Base-by-base conservation (phyloP, 1,284 basidiomycete genomes). In the Crucibulum parvulum region DNA sequence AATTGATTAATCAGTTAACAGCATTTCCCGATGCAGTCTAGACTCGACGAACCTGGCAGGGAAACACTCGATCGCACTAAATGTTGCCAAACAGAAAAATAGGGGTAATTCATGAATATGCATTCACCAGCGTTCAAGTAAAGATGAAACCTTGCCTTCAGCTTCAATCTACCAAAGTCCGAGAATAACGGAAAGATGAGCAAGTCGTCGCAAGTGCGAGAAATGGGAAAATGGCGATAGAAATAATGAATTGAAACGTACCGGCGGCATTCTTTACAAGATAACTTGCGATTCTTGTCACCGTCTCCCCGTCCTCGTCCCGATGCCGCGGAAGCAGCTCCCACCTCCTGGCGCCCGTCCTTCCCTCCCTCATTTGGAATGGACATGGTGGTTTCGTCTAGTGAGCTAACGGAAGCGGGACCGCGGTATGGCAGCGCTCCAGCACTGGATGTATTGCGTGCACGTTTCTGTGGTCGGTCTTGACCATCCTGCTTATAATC, bases 11-110 rank as follows among this genome's bases (percentile, higher is more conserved):
- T 57, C 37, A 53, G 46, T 62, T 51, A 58, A 65, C 56, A 64
- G 55, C 53, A 54, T 43, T 62, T 6, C 47, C 47, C 47, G 55
- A 57, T 35, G 53, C 37, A 57, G 24, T 50, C 47, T 18, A 39
- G 45, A 39, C 56, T 39, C 36, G 37, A 62, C 69, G 38, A 52
- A 81, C 82, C 74, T 82, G 79, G 68, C 86, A 87, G 37, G 86
- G 86, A 69, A 87, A 87, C 24, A 83, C 77, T 53, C 85, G 83
- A 73, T 87, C 86, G 70, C 87, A 88, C 85, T 87, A 60, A 18
- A 50, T 15, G 41, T 41, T 51, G 55, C 45, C 38, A 54, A 63
- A 47, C 55, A 58, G 18, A 53, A 53, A 41, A 66, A 60, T 54
- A 35, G 63, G 58, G 59, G 58, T 57, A 24, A 55, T 59, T 56